Base-by-base conservation (phyloP, 495 filamentous ascomycete genomes). In the Amniculicola lignicola region DNA sequence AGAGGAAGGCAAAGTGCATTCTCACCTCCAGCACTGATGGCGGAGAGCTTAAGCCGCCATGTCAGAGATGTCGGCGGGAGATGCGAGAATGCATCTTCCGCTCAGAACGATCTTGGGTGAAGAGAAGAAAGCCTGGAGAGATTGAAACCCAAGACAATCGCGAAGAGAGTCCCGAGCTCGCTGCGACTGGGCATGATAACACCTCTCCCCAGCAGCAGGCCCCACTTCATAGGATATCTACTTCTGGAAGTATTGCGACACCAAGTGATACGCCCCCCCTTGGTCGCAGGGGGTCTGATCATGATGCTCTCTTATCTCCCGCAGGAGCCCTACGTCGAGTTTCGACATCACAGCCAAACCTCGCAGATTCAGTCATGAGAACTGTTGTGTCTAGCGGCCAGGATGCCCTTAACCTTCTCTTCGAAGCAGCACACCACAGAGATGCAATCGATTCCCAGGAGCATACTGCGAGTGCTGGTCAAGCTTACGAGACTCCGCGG, bases 401-500 rank as follows among this genome's bases (percentile, higher is more conserved):
- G 59, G 77, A 79, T 67, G 77, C 77, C 15, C 64, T 79, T 10
- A 78, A 79, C 51, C 75, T 79, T 37, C 65, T 79, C 3, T 79
- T 78, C 50, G 76, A 79, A 57, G 77, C 76, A 9, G 77, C 77
- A 6, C 72, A 74, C 42, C 65, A 69, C 43, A 49, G 55, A 35
- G 62, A 65, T 44, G 54, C 52, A 14, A 55, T 60, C 10, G 64
- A 62, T 21, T 27, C 16, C 39, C 60, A 59, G 39, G 35, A 55
- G 4, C 10, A 12, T 16, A 23, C 23, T 15, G 38, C 42, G 12
- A 52, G 37, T 48, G 28, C 10, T 12, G 52, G 50, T 39, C 58
- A 55, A 21, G 22, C 52, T 11, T 63, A 63, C 22, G 60, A 59
- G 49, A 63, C 60, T 1, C 60, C 60, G 15, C 46, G 31, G 24